These are phyloP conservation scores for Colletotrichum tabaci DNA, from an alignment of 2,329 filamentous ascomycete species.

Conservation along the genomic window DNA sequence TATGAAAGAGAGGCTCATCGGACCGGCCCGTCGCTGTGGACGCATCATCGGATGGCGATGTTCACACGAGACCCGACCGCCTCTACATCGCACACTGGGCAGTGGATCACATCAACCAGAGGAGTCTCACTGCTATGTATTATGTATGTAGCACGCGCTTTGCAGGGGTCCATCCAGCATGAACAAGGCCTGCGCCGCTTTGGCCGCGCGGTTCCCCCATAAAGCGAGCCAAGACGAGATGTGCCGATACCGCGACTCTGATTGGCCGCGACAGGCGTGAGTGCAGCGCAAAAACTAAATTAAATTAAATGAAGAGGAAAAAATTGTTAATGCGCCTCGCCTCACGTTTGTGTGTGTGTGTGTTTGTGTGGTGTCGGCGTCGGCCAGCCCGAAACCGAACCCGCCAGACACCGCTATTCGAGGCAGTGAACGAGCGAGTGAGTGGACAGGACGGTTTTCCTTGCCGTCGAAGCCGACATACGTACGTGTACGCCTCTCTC, in stretches of 20 bases:
- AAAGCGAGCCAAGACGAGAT: not conserved
- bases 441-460: no score
- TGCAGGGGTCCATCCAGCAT: no score
- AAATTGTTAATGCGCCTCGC: conserved; percentile 9
- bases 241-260: not conserved
- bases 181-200: conserved; percentile 2
- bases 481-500: no score
- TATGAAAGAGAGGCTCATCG: not conserved
- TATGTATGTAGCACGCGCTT: not conserved
- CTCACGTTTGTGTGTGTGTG: no score
- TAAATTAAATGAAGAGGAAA: not conserved
- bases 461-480: not conserved
- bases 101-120: no score
- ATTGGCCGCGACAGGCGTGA: not conserved
- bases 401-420: not conserved
- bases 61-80: not conserved
- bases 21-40: not conserved
- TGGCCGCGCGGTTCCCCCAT: conserved; percentile 2
- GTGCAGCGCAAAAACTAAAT: conserved; percentile 5
- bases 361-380: not conserved
- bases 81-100: not conserved
- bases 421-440: not conserved
- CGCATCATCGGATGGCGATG: not conserved
- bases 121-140: not conserved
- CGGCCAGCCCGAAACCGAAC: conserved; percentile 21